Evolutionary conservation across 2,329 filamentous ascomycete genomes (phyloP), one percentile per base, ranked within the genome.

Genomic region (Cercospora janseana): DNA sequence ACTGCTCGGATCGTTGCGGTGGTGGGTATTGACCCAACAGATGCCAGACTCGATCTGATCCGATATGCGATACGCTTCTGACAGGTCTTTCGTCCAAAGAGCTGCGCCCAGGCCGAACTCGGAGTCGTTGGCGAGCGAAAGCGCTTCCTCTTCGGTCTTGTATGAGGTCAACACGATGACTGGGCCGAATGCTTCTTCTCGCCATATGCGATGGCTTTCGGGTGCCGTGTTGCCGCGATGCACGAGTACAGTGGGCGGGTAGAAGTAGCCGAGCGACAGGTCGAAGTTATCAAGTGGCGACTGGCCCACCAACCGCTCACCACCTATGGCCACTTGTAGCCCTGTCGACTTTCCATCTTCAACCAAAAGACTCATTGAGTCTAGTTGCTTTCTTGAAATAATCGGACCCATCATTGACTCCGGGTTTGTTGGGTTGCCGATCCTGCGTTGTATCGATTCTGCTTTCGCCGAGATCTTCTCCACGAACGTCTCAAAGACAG

Each of bases 1-100:
- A 51, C 82, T 83, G 58, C 82, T 83, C 0, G 85, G 84, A 57
- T 87, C 85, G 58, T 87, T 88, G 26, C 84, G 76, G 63, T 88
- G 84, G 66, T 88, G 84, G 0, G 70, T 75, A 55, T 75, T 78
- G 12, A 70, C 66, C 72, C 83, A 85, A 6, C 87, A 83, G 76
- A 85, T 86, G 21, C 85, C 85, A 7, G 80, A 78, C 64, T 87
- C 82, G 31, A 87, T 73, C 6, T 60, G 60, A 15, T 72, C 62
- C 0, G 74, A 74, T 1, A 76, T 60, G 9, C 71, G 67, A 60
- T 76, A 77, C 4, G 81, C 85, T 58, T 79, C 74, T 0, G 69
- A 66, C 7, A 79, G 66, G 38, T 79, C 73, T 23, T 72, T 69
- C 1, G 76, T 77, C 75, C 75, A 79, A 3, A 79, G 66, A 0